Base-by-base conservation (phyloP, 352 stramenopile species). In the Phytopythium cucurbitacearum region DNA sequence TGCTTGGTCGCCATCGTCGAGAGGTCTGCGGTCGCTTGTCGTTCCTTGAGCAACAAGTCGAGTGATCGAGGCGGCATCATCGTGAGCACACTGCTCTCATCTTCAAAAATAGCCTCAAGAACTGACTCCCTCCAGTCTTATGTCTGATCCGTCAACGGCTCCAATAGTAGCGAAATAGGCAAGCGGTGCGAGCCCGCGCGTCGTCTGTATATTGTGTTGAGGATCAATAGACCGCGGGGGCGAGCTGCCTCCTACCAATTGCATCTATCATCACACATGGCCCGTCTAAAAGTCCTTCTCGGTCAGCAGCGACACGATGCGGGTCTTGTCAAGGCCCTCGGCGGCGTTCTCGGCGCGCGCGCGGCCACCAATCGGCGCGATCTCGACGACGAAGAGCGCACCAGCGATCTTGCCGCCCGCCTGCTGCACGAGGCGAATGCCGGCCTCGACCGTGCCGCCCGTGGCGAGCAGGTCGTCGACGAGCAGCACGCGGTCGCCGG, bases 381-480 rank as follows among this genome's bases (percentile, higher is more conserved):
- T 87, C 81, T 99, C 95, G 32, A 99, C 93, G n/a, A 98, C 89
- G 64, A 97, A 98, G 4, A 96, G 76, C 67, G 85, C 97, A 62
- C 96, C 91, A 3, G 91, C 84, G 28, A 98, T 87, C 34, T 67
- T 80, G 33, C 85, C 91, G 32, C 84, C 87, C n/a, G 80, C 76
- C 56, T 87, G 76, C 63, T 96, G 86, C 53, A 97, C 82, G 38
- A 97, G 79, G 39, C 89, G 84, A 45, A 97, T 80, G 13, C 80
- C 87, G 12, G 89, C 89, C 51, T 89, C 74, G 28, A 98, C 82
- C 0, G 96, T 99, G 59, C 95, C 96, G 51, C 97, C 97, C 4
- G 96, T 99, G 15, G 97, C 97, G 15, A 99, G 83, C 53, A 99
- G 74, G 67, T 99, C 97, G 67, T 99, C 97, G 60, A 99, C 91